Evolutionary conservation across 176 grass and related monocot genomes (phyloP).

Genomic region (Zoysia pacifica): DNA sequence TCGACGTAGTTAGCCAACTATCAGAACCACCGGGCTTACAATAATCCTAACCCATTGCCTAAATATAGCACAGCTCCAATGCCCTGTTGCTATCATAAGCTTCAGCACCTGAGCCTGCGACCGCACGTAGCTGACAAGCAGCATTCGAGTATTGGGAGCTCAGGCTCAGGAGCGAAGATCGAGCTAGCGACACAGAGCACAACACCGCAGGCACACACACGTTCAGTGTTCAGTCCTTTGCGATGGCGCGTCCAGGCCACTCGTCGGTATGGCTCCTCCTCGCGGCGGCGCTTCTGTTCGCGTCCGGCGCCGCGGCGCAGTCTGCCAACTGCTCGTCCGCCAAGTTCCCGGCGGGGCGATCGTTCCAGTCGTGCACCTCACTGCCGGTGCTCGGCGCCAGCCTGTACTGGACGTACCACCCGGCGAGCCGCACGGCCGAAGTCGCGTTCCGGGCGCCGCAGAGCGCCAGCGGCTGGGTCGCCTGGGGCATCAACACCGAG

Average conservation of each 20-base stretch:
- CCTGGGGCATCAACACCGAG: constrained; percentile 85
- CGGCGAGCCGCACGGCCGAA: constrained; percentile 50
- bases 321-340: constrained; percentile 11
- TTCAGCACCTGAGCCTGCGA: neutral
- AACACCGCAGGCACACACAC: neutral
- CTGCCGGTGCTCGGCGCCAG: constrained; percentile 58
- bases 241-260: neutral
- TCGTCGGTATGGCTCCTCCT: neutral
- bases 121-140: neutral
- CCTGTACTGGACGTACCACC: constrained; percentile 83
- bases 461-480: constrained; percentile 50
- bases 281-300: neutral
- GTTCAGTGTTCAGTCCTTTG: neutral
- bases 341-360: constrained; percentile 49
- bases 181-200: neutral
- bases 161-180: neutral
- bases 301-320: neutral
- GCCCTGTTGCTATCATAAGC: neutral
- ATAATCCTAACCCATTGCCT: neutral
- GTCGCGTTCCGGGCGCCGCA: constrained; percentile 67
- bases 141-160: neutral
- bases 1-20: neutral
- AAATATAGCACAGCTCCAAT: neutral
- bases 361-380: constrained; percentile 51
- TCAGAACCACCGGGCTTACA: neutral